phyloP scores from a whole-genome alignment of 2,329 filamentous ascomycete genomes.

The Septoria linicola region DNA sequence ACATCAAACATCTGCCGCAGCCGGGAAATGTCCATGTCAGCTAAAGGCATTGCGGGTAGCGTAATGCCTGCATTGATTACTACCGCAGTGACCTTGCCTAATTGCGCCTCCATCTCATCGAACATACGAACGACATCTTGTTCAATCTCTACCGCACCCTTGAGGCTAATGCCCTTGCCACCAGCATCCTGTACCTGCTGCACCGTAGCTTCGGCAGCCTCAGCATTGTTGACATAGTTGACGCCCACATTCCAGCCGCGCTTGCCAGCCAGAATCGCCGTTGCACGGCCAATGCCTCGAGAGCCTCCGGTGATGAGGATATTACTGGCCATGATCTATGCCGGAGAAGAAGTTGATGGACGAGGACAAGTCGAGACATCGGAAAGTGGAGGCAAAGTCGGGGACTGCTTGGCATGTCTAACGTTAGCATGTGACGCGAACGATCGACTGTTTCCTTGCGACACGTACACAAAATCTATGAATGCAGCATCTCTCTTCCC shows the following conservation, averaged over 20 bases:
- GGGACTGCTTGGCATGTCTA: too few species aligned
- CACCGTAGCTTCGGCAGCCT: constrained; percentile 24
- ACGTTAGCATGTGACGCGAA: too few species aligned
- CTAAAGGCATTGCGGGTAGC: constrained; percentile 25
- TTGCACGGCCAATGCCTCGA: constrained; percentile 31
- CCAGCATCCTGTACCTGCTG: constrained; percentile 26
- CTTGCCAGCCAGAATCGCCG: constrained; percentile 27
- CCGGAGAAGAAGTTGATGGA: too few species aligned
- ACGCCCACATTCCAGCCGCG: constrained; percentile 32
- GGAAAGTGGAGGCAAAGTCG: constrained; percentile 2
- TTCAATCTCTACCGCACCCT: constrained; percentile 30
- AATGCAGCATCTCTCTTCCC: too few species aligned
- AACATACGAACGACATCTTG: constrained; percentile 28
- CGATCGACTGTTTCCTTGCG: too few species aligned
- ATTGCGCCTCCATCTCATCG: constrained; percentile 25
- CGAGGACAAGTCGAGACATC: too few species aligned
- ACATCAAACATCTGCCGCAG: constrained; percentile 29
- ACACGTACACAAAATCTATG: too few species aligned
- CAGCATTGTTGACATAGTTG: constrained; percentile 28
- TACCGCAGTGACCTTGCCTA: constrained; percentile 27
- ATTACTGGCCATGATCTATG: constrained; percentile 16
- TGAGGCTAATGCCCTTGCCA: constrained; percentile 22
- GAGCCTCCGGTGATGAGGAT: constrained; percentile 30
- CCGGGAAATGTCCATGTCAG: constrained; percentile 29
- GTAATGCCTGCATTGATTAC: constrained; percentile 35